Evolutionary conservation across 305 asterid genomes (phyloP), one percentile per base, ranked within the genome.

Genomic region (Stenogyne calaminthoides): DNA sequence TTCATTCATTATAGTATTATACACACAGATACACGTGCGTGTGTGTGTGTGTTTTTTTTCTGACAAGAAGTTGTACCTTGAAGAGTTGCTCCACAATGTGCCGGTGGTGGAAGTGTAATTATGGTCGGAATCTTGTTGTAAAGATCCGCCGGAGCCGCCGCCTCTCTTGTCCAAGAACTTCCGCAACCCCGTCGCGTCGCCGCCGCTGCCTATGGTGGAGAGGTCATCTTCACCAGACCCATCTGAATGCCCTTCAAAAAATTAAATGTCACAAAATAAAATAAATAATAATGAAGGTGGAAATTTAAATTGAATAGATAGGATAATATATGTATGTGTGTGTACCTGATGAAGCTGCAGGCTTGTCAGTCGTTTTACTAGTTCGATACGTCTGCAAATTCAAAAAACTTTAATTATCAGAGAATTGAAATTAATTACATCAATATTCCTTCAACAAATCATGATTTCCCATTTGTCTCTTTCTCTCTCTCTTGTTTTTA

Each of bases 311-410:
- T 32, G 34, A 52, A 59, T 5, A 64, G 25, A 47, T 42, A 19
- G 55, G 56, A 52, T 12, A 62, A 18, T 58, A 19, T 6, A 46
- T 32, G 7, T 25, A 25, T 25, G 29, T 18, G 4, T 54, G 5
- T 19, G 60, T 84, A 91, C 97, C 97, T 82, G 96, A 87, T 78
- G 97, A 92, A 82, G 85, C 93, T 64, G 97, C 93, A 51, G 96
- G 92, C 71, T 86, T 89, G 88, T 89, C 96, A 81, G 96, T 92
- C 36, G 97, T 89, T 74, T 92, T 92, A 85, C 88, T 95, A 72
- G 97, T 92, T 69, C 97, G 78, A 84, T 92, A 92, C 97, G 89
- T 92, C 97, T 92, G 95, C 90, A 79, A 79, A 76, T 71, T 56
- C 56, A 58, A 72, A 60, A 68, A 68, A 74, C 29, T 6, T 47